Evolutionary conservation across 345 rosid species (phyloP), one percentile per base, ranked within the genome.

Genomic region (Dovyalis caffra): DNA sequence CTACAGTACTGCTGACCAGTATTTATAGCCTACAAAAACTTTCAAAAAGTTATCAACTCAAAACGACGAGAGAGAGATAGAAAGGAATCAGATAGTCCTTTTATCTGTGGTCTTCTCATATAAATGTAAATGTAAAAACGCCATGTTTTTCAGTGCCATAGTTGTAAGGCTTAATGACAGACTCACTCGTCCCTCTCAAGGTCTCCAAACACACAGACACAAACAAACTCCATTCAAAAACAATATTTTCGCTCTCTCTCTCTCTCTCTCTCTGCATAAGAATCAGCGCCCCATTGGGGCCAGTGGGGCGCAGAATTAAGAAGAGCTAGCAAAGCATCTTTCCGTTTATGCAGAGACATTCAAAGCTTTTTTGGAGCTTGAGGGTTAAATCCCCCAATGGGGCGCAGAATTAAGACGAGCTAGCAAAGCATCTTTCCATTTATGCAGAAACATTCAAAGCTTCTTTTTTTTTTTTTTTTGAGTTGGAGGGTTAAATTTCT

Each of bases 121-220:
- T 79, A 68, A 83, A 79, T 85, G 74, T 71, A 74, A 78, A 68
- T 26, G 70, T 20, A 43, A 76, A 73, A 79, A 69, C 73, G 40
- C 81, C 92, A 89, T 91, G 87, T 79, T 86, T 91, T 91, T 91
- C 93, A 88, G 95, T 90, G 95, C 95, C 87, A 77, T 56, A 69
- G 76, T 78, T 83, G 86, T 73, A 77, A 56, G 71, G 79, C 25
- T 66, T 77, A 74, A 75, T 71, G 83, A 65, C 76, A 33, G 79
- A 70, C 65, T 73, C 80, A 77, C 56, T 76, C 72, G 85, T 83
- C 89, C 69, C 82, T 84, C 82, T 83, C 87, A 77, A 71, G 64
- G 40, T 66, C 77, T 23, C 66, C 76, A 65, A 75, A 79, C 79
- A 67, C 60, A 53, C 63, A 77, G 82, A 80, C 88, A 79, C 81